These are phyloP conservation scores for Didymella pinodella DNA, from an alignment of 2,329 filamentous ascomycete genomes.

Conservation along the genomic window DNA sequence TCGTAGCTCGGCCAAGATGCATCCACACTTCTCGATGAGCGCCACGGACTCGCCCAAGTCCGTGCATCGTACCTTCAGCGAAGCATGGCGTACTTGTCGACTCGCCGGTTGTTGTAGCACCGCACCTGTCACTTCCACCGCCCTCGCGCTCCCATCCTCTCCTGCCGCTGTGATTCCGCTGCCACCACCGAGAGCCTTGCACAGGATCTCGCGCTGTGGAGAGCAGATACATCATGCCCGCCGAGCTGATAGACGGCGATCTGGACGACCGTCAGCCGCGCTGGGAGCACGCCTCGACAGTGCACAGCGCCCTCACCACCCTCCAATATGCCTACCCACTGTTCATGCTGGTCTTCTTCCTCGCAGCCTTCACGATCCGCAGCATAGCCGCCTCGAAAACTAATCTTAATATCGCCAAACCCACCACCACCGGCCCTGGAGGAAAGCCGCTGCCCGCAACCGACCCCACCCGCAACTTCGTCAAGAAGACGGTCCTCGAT, in stretches of 20 bases:
- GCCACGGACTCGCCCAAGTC: slow-evolving; percentile 21
- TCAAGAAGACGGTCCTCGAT: slow-evolving; percentile 57
- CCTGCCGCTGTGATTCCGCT: slow-evolving; percentile 4
- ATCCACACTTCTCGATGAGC: slow-evolving; percentile 17
- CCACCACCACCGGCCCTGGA: slow-evolving; percentile 75
- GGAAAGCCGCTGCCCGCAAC: slow-evolving; percentile 84
- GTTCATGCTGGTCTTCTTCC: slow-evolving; percentile 69
- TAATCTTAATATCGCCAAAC: slow-evolving; percentile 56
- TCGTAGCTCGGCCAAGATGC: slow-evolving; percentile 9
- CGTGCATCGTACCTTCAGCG: slow-evolving; percentile 12
- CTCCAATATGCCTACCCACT: slow-evolving; percentile 69
- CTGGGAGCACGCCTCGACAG: slow-evolving; percentile 31
- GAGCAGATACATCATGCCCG: slow-evolving; percentile 33
- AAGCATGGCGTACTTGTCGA: slow-evolving; percentile 20
- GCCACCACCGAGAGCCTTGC: slow-evolving; percentile 20
- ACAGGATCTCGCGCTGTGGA: slow-evolving; percentile 19
- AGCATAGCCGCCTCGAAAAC: slow-evolving; percentile 63
- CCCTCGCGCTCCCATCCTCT: slow-evolving; percentile 7
- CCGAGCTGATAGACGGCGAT: slow-evolving; percentile 22
- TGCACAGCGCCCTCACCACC: slow-evolving; percentile 39
- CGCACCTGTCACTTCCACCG: slow-evolving; percentile 9
- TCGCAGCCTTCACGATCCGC: slow-evolving; percentile 67
- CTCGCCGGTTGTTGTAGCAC: slow-evolving; percentile 11
- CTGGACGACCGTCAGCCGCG: slow-evolving; percentile 25
- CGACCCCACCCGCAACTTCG: slow-evolving; percentile 53